Evolutionary conservation across 1,139 yeast genomes (phyloP).

Genomic region (Pichia sp.): DNA sequence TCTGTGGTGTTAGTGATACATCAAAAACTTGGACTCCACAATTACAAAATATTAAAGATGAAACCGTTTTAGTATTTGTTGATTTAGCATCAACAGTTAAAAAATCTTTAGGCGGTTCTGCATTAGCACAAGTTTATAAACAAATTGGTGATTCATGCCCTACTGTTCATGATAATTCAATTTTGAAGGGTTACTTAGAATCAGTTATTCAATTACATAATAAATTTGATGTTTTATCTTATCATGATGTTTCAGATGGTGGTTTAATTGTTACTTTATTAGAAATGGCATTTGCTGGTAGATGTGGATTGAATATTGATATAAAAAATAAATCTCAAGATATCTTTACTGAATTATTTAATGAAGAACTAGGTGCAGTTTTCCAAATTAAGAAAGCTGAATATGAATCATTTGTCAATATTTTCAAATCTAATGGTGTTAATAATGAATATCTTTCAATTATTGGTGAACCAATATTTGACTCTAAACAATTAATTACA

Average conservation of each 20-base stretch:
- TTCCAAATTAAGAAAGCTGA: slow-evolving; percentile 70
- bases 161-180: slow-evolving; percentile 62
- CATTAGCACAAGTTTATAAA: slow-evolving; percentile 87
- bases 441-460: slow-evolving; percentile 48
- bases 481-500: slow-evolving; percentile 44
- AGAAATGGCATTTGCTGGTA: slow-evolving; percentile 97
- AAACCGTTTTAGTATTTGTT: slow-evolving; percentile 66
- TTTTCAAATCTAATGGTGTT: slow-evolving; percentile 55
- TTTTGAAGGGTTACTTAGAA: slow-evolving; percentile 64
- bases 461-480: slow-evolving; percentile 62
- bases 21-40: slow-evolving; percentile 95
- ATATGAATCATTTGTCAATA: slow-evolving; percentile 45
- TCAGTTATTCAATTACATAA: slow-evolving; percentile 69
- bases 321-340: slow-evolving; percentile 28
- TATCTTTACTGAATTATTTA: slow-evolving; percentile 57
- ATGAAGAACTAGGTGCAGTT: slow-evolving; percentile 94
- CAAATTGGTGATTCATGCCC: slow-evolving; percentile 83
- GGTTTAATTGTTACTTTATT: slow-evolving; percentile 79
- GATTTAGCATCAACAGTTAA: slow-evolving; percentile 62
- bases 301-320: slow-evolving; percentile 65
- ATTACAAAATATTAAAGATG: slow-evolving; percentile 41
- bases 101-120: slow-evolving; percentile 83
- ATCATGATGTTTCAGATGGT: slow-evolving; percentile 98
- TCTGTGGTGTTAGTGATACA: slow-evolving; percentile 80
- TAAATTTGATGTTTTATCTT: slow-evolving; percentile 65